Evolutionary conservation across 2,329 filamentous ascomycete species (phyloP), one percentile per base, ranked within the genome.

Genomic region (Apiospora saccharicola): DNA sequence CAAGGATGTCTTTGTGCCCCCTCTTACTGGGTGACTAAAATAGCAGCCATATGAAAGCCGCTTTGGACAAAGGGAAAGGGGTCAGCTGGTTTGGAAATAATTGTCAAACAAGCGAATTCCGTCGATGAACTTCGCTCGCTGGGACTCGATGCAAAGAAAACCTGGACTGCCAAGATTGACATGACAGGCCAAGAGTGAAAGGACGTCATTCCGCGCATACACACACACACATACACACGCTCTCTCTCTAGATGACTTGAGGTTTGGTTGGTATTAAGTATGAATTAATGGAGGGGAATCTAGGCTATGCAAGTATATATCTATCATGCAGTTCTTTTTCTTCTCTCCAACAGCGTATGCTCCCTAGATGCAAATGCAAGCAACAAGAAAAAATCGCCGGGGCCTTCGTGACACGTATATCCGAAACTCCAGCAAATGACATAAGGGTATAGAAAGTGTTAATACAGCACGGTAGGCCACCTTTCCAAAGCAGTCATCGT

Each of bases 401-500:
- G 26, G 10, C 53, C 53, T 22, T 22, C 34, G 53, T 30, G 53
- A 22, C 24, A 22, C 34, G 30, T 34, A 61, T 64, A 64, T 24
- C 57, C 57, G 34, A n/a, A 64, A 64, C 57, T 64, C 34, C 57
- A 64, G 57, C 10, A 41, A 64, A 64, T 41, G 57, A 41, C 30
- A 41, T 41, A n/a, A 14, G 57, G 22, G 34, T 64, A 64, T 64
- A 37, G n/a, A 22, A 1, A n/a, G 10, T 41, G 4, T 64, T 37
- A n/a, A n/a, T 6, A 64, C 10, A 30, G 41, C 19, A 49, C 19
- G 46, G n/a, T n/a, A n/a, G n/a, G n/a, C 4, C 6, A 8, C 8
- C 44, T 22, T 47, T 22, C 22, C 44, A 16, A 47, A 47, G 5
- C 16, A 41, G 37, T 34, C 53, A 64, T n/a, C 19, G 24, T 10